These are phyloP conservation scores for Tephrocybe sp. DNA, from an alignment of 768 basidiomycete species.

Conservation along the genomic window DNA sequence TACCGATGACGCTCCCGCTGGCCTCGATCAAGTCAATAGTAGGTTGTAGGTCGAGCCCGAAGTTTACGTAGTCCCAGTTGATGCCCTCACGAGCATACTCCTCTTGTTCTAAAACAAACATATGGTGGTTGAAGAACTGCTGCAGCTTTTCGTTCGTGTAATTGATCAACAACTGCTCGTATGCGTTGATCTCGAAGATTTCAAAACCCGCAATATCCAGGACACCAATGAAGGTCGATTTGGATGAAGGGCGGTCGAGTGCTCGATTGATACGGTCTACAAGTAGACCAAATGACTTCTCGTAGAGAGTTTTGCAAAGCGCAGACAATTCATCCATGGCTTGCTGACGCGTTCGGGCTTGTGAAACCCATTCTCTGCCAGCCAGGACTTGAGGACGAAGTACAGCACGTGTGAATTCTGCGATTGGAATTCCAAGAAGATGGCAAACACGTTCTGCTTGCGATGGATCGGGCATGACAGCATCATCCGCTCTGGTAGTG, in stretches of 20 bases:
- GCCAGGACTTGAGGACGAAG: constrained; percentile 89
- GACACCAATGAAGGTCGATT: constrained; percentile 95
- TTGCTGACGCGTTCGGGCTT: constrained; percentile 87
- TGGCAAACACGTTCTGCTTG: constrained; percentile 91
- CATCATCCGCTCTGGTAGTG: constrained; percentile 76
- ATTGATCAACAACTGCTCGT: constrained; percentile 98
- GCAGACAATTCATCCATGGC: constrained; percentile 90
- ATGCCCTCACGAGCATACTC: constrained; percentile 96
- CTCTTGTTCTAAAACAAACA: constrained; percentile 99
- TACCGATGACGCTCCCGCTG: constrained; percentile 76
- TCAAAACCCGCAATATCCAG: constrained; percentile 99
- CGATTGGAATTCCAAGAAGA: constrained; percentile 81
- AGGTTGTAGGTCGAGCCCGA: constrained; percentile 94
- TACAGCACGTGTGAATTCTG: constrained; percentile 86
- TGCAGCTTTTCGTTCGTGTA: constrained; percentile 98
- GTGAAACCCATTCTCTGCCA: constrained; percentile 95
- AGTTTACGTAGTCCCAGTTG: constrained; percentile 97
- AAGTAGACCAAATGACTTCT: constrained; percentile 91
- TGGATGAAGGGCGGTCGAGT: constrained; percentile 87
- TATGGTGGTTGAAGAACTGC: constrained; percentile 98
- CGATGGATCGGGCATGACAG: constrained; percentile 71
- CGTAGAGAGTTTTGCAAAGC: constrained; percentile 93
- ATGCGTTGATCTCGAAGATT: constrained; percentile 91
- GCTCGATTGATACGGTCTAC: constrained; percentile 96
- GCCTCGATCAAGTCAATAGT: constrained; percentile 98